Evolutionary conservation across 805 yeast species (phyloP), one percentile per base, ranked within the genome.

Genomic region (Yarrowia deformans): DNA sequence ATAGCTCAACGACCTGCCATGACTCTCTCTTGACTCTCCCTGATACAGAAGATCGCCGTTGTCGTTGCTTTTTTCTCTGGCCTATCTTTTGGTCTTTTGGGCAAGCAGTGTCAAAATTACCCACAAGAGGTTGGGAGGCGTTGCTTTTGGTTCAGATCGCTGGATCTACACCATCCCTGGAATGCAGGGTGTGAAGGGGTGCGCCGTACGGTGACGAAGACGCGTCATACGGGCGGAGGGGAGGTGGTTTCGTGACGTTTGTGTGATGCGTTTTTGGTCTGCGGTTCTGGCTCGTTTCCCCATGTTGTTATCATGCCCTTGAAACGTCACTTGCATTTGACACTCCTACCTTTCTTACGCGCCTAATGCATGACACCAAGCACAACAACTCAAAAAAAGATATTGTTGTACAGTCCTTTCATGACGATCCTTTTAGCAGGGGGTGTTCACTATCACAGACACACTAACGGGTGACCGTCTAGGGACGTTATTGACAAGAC

Each of bases 101-200:
- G 18, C 19, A 37, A 32, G 35, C 35, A 8, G 23, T 19, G 10
- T 9, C n/a, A 48, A 46, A 46, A 16, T 12, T 37, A 39, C 60
- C 60, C 29, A 54, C 35, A 54, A 54, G 23, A 54, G 60, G 45
- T 35, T 37, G 34, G 12, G 10, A 23, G 46, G 23, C 19, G 10
- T 56, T 56, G 63, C 63, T 56, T 56, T 56, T 56, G 39, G 63
- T 9, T 29, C 45, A 16, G 63, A 56, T 56, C 63, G 63, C 63
- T 56, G 63, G 63, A 56, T 56, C 63, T 40, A 40, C 63, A 42
- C 29, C 19, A 56, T 39, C 63, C 63, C 63, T 56, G 63, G 63
- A 56, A 56, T 56, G 63, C 63, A 56, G 63, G 63, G 63, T n/a
- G 37, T 23, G 19, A 23, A 23, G 35, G 29, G 4, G 45, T 37